phyloP scores from a whole-genome alignment of 495 filamentous ascomycete genomes.

The Darksidea phi region DNA sequence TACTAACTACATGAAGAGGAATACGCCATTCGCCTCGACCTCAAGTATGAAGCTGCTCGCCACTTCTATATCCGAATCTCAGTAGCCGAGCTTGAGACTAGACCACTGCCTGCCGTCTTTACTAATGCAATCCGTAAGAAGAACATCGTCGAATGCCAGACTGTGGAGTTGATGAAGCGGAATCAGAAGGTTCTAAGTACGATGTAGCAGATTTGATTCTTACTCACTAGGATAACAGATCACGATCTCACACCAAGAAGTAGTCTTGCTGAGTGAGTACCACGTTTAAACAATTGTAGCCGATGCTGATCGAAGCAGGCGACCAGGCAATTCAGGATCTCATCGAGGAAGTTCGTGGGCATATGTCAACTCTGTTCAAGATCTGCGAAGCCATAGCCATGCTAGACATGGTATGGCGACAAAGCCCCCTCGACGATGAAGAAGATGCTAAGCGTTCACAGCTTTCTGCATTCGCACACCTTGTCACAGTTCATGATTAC shows the following conservation, averaged over 20 bases:
- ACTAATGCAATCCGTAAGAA: conserved; percentile 75
- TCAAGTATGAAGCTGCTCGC: conserved; percentile 73
- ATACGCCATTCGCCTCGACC: conserved; percentile 60
- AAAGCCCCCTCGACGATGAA: neutral
- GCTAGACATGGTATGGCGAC: conserved; percentile 72
- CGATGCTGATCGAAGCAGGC: conserved; percentile 35
- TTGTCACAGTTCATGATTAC: conserved; percentile 76
- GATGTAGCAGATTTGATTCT: neutral
- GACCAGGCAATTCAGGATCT: conserved; percentile 67
- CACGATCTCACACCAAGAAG: conserved; percentile 74
- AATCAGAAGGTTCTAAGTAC: conserved; percentile 41
- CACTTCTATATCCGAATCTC: conserved; percentile 78
- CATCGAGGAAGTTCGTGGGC: conserved; percentile 61
- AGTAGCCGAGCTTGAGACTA: conserved; percentile 60
- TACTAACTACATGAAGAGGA: conserved; percentile 47
- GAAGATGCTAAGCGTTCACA: neutral
- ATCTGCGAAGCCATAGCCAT: conserved; percentile 84
- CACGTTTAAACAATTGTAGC: neutral
- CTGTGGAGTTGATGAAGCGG: conserved; percentile 72
- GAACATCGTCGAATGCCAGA: conserved; percentile 78
- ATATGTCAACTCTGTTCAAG: conserved; percentile 70
- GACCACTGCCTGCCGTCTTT: conserved; percentile 64
- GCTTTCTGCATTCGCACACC: conserved; percentile 70
- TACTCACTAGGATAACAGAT: conserved; percentile 47
- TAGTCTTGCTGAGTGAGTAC: conserved; percentile 66